Evolutionary conservation across 768 basidiomycete species (phyloP).

Genomic region (Calocera cornea): DNA sequence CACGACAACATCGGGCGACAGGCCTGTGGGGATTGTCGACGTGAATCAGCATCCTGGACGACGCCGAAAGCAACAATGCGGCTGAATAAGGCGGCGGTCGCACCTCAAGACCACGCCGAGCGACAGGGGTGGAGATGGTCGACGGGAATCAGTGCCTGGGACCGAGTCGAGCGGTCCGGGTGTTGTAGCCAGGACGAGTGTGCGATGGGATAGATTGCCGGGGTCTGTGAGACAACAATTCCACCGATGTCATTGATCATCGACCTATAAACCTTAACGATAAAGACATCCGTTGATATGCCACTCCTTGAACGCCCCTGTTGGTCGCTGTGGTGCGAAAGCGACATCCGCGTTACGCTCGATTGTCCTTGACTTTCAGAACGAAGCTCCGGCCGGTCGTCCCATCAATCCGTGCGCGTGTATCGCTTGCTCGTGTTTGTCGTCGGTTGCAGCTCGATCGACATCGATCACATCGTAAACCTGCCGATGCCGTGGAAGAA

Average conservation of each 20-base stretch:
- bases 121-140: not conserved
- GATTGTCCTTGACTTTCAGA: too few species aligned
- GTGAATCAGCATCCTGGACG: too few species aligned
- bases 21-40: too few species aligned
- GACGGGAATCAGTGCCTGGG: not conserved
- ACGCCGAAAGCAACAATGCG: too few species aligned
- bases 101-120: not conserved
- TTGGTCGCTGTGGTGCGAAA: too few species aligned
- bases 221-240: not conserved
- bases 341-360: too few species aligned
- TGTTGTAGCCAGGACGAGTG: not conserved
- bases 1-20: too few species aligned
- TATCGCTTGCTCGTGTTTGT: too few species aligned
- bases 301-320: too few species aligned
- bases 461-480: conserved; percentile 16
- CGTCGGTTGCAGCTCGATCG: not conserved
- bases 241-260: not conserved
- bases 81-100: too few species aligned
- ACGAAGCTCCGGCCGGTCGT: not conserved
- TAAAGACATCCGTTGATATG: not conserved
- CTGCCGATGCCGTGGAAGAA: conserved; percentile 49
- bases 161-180: not conserved
- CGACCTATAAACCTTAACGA: not conserved
- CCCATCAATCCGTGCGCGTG: not conserved
- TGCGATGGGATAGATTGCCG: not conserved